A percentile compares a stretch with the other conserved stretches of the same genome.
These are phyloP conservation scores for Rachicladosporium sp. DNA, from an alignment of 2,329 filamentous ascomycete genomes.

Conservation along the genomic window DNA sequence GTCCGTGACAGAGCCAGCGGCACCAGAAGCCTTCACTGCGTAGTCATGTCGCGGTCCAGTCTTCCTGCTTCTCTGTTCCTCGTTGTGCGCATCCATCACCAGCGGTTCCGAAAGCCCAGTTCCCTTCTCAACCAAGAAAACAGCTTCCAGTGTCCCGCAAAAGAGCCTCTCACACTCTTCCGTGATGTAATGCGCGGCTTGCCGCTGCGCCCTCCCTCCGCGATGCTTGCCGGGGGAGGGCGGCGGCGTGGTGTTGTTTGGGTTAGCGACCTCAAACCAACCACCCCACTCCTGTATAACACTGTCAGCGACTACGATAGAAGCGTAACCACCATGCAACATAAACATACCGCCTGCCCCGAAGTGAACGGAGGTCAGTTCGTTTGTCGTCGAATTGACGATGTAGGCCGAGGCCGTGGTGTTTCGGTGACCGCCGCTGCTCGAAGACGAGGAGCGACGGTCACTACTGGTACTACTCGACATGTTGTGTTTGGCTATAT, in stretches of 20 bases:
- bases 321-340: not conserved
- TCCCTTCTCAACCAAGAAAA: slow-evolving; percentile 94
- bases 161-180: slow-evolving; percentile 99
- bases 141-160: slow-evolving; percentile 85
- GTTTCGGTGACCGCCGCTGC: slow-evolving; percentile 54
- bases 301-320: not conserved
- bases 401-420: slow-evolving; percentile 88
- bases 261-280: slow-evolving; percentile 79
- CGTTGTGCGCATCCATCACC: slow-evolving; percentile 60
- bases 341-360: slow-evolving; percentile 46
- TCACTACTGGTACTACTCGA: slow-evolving; percentile 61
- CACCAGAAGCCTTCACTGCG: not conserved
- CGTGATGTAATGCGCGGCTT: slow-evolving; percentile 92
- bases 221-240: not conserved
- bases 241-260: slow-evolving; percentile 3
- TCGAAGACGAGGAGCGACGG: slow-evolving; percentile 29
- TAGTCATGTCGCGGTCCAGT: not conserved
- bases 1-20: slow-evolving; percentile 35
- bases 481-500: slow-evolving; percentile 54
- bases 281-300: slow-evolving; percentile 62
- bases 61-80: slow-evolving; percentile 7
- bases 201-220: slow-evolving; percentile 41
- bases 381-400: slow-evolving; percentile 56
- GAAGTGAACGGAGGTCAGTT: slow-evolving; percentile 80
- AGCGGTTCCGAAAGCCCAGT: slow-evolving; percentile 53